Evolutionary conservation across 2,329 filamentous ascomycete species (phyloP), one percentile per base, ranked within the genome.

Genomic region (Kalmusia sp.): DNA sequence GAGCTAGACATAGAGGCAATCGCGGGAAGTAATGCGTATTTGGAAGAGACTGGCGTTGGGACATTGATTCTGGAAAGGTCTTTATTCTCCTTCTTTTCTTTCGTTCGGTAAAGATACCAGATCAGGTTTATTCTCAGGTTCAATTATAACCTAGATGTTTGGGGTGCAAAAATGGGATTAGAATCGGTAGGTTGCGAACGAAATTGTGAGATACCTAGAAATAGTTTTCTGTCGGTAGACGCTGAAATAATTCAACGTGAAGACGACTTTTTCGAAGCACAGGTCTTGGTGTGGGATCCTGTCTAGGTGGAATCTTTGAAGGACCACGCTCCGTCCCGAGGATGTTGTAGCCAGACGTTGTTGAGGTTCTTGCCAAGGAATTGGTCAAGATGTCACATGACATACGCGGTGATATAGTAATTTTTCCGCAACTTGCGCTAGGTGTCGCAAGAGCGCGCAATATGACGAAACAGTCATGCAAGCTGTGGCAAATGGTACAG

Each of bases 1-100:
- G 37, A 51, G 24, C 22, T 41, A 51, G 48, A 44, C 3, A 37
- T 51, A 43, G 48, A 44, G 31, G 27, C 11, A 21, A 14, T 51
- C 12, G 38, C n/a, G 17, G 39, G 28, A 9, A 34, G 33, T 17
- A 8, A 38, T 11, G 7, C 12, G 22, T 14, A n/a, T 27, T 37
- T 38, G n/a, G 14, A n/a, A n/a, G n/a, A 11, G 17, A 22, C 31
- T 43, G 48, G 39, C 48, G 48, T 51, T 51, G 8, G 46, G 27
- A 15, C 25, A 17, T 40, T 27, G 15, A 6, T 8, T 9, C 15
- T 41, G 11, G 8, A n/a, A 6, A 8, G 11, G n/a, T 11, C 9
- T n/a, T 24, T 9, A 24, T 21, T n/a, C 12, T 44, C 19, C 31
- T 37, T 35, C 8, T 30, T 40, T 41, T 40, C 27, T 35, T 33